These are phyloP conservation scores for Epipyxis sp. DNA, from an alignment of 108 stramenopile species.

Conservation along the genomic window DNA sequence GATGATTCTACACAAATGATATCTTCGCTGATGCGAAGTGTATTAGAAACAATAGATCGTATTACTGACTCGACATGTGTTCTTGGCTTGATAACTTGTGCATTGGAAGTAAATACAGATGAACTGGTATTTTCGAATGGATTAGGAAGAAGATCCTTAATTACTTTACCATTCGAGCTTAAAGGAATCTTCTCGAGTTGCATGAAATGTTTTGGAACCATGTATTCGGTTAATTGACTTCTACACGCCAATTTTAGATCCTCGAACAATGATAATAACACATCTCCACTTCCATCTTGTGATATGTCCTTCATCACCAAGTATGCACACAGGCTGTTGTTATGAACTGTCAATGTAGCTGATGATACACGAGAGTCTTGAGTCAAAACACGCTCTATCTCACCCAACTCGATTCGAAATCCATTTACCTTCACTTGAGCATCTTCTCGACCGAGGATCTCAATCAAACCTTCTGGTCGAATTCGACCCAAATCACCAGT, in stretches of 20 bases:
- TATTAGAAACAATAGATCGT: neutral
- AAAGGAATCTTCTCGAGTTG: slow-evolving; percentile 26
- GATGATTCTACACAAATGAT: neutral
- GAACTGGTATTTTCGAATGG: neutral
- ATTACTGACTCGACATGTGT: neutral
- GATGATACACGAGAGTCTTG: neutral
- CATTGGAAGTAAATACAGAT: neutral
- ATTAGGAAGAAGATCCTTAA: slow-evolving; percentile 28
- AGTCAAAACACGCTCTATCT: slow-evolving; percentile 34
- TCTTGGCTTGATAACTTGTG: neutral
- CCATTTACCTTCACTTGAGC: slow-evolving; percentile 44
- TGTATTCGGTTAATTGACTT: slow-evolving; percentile 32
- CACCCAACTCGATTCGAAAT: slow-evolving; percentile 44
- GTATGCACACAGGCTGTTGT: slow-evolving; percentile 25
- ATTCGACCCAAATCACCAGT: slow-evolving; percentile 41
- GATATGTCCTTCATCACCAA: slow-evolving; percentile 5
- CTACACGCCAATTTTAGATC: slow-evolving; percentile 20
- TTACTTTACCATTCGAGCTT: slow-evolving; percentile 39
- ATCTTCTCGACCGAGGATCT: slow-evolving; percentile 44
- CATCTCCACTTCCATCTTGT: slow-evolving; percentile 10
- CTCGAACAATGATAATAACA: slow-evolving; percentile 15
- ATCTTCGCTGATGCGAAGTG: neutral
- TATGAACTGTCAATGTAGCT: slow-evolving; percentile 29
- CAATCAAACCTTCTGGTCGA: slow-evolving; percentile 25
- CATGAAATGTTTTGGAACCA: slow-evolving; percentile 36